phyloP scores from a whole-genome alignment of 2,329 filamentous ascomycete genomes.

The Pyrenophora teres region DNA sequence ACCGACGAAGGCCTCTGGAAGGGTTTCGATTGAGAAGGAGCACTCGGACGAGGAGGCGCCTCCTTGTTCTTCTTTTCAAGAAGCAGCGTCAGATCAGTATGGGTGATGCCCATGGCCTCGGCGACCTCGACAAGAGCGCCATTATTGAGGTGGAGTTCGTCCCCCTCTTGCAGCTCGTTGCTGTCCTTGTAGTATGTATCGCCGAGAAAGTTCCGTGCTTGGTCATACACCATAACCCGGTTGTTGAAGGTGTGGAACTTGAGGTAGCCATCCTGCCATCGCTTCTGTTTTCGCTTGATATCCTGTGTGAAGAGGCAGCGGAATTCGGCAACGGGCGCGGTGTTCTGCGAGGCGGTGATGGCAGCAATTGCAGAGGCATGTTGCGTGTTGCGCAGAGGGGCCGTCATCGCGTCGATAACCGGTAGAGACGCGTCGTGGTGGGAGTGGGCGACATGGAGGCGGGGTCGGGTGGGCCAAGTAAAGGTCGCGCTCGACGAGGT shows the following conservation, averaged over 20 bases:
- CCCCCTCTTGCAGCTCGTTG: constrained; percentile 74
- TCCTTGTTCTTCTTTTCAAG: constrained; percentile 68
- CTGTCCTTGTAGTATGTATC: constrained; percentile 80
- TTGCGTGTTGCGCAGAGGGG: constrained; percentile 27
- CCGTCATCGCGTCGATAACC: constrained; percentile 30
- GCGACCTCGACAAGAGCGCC: constrained; percentile 80
- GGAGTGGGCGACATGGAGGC: constrained; percentile 8
- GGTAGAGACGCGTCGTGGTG: constrained; percentile 15
- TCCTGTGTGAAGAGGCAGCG: constrained; percentile 88
- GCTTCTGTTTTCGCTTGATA: constrained; percentile 81
- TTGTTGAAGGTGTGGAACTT: constrained; percentile 91
- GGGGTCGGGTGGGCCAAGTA: background rate
- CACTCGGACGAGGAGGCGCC: constrained; percentile 21
- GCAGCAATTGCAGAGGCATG: constrained; percentile 24
- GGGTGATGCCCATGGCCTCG: constrained; percentile 71
- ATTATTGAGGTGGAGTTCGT: constrained; percentile 79
- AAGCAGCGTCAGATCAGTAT: constrained; percentile 79
- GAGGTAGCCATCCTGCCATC: constrained; percentile 90
- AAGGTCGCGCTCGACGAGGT: background rate
- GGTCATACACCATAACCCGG: constrained; percentile 87
- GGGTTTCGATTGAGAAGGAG: constrained; percentile 24
- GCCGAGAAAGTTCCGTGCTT: constrained; percentile 77
- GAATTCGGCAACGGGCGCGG: constrained; percentile 79
- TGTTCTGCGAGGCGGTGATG: constrained; percentile 62
- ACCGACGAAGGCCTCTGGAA: constrained; percentile 27